Evolutionary conservation across 306 rosid species (phyloP).

Genomic region (apple (Malus domestica)): DNA sequence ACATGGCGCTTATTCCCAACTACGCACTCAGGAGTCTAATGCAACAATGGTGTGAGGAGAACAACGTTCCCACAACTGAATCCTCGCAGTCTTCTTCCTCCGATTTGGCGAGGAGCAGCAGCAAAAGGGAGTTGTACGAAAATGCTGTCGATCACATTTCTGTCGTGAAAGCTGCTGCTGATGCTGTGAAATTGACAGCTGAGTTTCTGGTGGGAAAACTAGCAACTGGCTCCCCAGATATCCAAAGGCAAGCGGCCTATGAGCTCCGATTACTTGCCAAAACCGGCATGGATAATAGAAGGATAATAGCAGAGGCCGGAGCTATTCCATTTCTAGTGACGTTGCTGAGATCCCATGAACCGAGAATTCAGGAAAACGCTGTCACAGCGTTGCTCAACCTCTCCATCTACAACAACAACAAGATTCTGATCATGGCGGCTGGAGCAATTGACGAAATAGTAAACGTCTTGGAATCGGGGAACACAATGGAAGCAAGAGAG

Average conservation of each 20-base stretch:
- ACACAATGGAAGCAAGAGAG: constrained; percentile 80
- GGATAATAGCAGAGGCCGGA: constrained; percentile 85
- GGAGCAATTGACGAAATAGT: constrained; percentile 76
- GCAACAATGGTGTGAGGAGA: constrained; percentile 78
- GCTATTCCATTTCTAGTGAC: constrained; percentile 82
- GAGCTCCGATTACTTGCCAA: constrained; percentile 79
- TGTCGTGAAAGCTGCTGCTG: constrained; percentile 53
- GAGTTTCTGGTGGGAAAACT: constrained; percentile 89
- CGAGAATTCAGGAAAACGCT: constrained; percentile 80
- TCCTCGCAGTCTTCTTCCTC: constrained; percentile 23
- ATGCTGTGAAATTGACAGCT: constrained; percentile 86
- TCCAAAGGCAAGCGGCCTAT: constrained; percentile 85
- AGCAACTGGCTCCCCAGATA: constrained; percentile 81
- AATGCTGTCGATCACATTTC: constrained; percentile 60
- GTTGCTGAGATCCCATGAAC: constrained; percentile 53
- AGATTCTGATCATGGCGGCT: constrained; percentile 69
- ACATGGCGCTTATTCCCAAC: constrained; percentile 86
- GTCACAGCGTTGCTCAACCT: constrained; percentile 86
- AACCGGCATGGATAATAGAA: constrained; percentile 66
- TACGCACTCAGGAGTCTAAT: constrained; percentile 75
- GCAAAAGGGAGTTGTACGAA: constrained; percentile 24
- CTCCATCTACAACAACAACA: constrained; percentile 78
- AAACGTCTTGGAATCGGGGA: constrained; percentile 63
- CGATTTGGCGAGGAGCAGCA: constrained; percentile 29
- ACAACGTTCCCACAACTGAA: constrained; percentile 37